Evolutionary conservation across 306 rosid species (phyloP), one percentile per base, ranked within the genome.

Genomic region (Benincasa hispida): DNA sequence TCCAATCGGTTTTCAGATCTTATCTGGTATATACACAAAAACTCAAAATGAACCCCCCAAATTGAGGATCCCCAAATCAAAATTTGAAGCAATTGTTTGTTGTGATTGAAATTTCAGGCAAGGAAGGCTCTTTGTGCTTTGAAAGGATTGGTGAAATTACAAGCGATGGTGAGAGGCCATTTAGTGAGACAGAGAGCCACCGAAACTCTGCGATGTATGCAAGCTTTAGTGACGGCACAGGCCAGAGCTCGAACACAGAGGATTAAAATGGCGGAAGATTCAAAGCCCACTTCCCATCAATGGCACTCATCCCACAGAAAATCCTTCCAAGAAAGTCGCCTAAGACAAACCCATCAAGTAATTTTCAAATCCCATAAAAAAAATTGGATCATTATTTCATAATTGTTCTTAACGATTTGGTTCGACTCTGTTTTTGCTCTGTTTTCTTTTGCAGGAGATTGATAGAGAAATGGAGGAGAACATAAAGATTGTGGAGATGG

Each of bases 401-500:
- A 34, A 9, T 17, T 8, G 18, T 34, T 34, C 9, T n/a, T 21
- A 35, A 24, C 51, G n/a, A 27, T 13, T 10, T 17, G 42, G 39
- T 11, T 9, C 21, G 24, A 24, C 21, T 34, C 45, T 25, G 56
- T 50, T 62, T 25, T 34, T 57, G 19, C 34, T 55, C 60, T 55
- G 61, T 56, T 73, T 17, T 8, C 10, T 70, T 24, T 37, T 75
- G 18, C 74, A 90, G 99, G 97, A 89, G 67, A 83, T 81, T 37
- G 96, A 90, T 3, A 83, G 83, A 85, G 80, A 81, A 77, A 61
- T 83, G 72, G 96, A 90, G 79, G 98, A 91, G 78, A 90, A 94
- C 81, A 85, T 92, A 84, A 94, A 94, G 89, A 92, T 88, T 34
- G 96, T 94, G 59, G 97, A 94, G 85, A 92, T 94, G 97, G 99